phyloP scores from a whole-genome alignment of 2,329 filamentous ascomycete species.

The Nothopassalora personata region DNA sequence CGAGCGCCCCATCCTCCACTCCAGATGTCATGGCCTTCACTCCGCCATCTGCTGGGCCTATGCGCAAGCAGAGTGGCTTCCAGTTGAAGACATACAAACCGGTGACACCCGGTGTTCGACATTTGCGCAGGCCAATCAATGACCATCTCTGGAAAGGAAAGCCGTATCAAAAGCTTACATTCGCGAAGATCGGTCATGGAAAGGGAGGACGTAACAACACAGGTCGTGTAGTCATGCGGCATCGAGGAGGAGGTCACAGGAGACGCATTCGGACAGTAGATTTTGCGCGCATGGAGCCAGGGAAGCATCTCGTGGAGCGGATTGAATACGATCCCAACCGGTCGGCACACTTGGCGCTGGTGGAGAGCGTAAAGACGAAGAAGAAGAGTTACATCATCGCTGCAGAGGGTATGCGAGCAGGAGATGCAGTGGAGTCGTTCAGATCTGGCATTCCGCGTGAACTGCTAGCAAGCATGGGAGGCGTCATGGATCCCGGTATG shows the following conservation, averaged over 20 bases:
- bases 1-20: constrained; percentile 22
- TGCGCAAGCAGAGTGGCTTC: constrained; percentile 36
- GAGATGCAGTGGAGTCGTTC: constrained; percentile 89
- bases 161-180: constrained; percentile 75
- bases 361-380: constrained; percentile 68
- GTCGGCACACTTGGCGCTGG: constrained; percentile 84
- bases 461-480: constrained; percentile 86
- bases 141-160: constrained; percentile 95
- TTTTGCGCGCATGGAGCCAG: constrained; percentile 71
- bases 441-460: constrained; percentile 81
- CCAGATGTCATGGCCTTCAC: constrained; percentile 27
- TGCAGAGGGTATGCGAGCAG: constrained; percentile 87
- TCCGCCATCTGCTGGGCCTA: constrained; percentile 32
- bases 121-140: constrained; percentile 87
- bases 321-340: constrained; percentile 95
- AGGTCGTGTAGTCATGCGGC: constrained; percentile 80
- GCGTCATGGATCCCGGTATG: constrained; percentile 88
- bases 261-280: constrained; percentile 87
- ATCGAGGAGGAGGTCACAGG: constrained; percentile 88
- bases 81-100: constrained; percentile 83
- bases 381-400: constrained; percentile 87
- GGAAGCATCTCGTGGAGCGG: constrained; percentile 81
- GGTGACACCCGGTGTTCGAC: constrained; percentile 83
- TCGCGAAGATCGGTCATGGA: constrained; percentile 84
- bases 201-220: constrained; percentile 90